phyloP scores from a whole-genome alignment of 345 rosid species.

The Eucalyptus sideroxylon region DNA sequence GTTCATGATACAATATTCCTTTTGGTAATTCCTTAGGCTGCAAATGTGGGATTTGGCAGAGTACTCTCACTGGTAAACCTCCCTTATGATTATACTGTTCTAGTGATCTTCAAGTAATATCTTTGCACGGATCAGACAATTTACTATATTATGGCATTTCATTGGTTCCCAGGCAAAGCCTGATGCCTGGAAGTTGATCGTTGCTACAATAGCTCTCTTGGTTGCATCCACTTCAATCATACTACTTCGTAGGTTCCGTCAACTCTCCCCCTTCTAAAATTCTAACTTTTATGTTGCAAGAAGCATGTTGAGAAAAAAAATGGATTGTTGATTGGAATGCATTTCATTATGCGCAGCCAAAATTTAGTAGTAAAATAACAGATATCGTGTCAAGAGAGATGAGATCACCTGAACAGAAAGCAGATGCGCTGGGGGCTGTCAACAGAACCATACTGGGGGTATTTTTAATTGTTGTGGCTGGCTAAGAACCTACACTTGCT shows the following conservation, averaged over 20 bases:
- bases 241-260: slow-evolving; percentile 29
- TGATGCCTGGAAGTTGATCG: slow-evolving; percentile 58
- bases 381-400: slow-evolving; percentile 28
- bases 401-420: slow-evolving; percentile 15
- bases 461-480: slow-evolving; percentile 18
- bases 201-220: slow-evolving; percentile 64
- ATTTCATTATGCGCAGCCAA: slow-evolving; percentile 12
- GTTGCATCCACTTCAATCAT: slow-evolving; percentile 61
- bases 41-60: slow-evolving; percentile 58
- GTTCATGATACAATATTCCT: slow-evolving; percentile 1
- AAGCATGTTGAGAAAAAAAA: not conserved
- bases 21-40: slow-evolving; percentile 23
- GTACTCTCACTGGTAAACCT: slow-evolving; percentile 48
- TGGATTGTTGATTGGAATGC: too few species aligned
- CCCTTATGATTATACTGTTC: not conserved
- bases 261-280: too few species aligned
- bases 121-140: too few species aligned
- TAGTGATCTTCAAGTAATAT: too few species aligned
- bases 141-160: too few species aligned
- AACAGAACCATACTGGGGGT: slow-evolving; percentile 21
- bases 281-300: too few species aligned
- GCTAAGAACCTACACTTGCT: slow-evolving; percentile 3
- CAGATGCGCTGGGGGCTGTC: slow-evolving; percentile 18
- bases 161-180: slow-evolving; percentile 49
- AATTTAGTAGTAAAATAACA: slow-evolving; percentile 27